These are phyloP conservation scores for Cladosporium velox DNA, from an alignment of 2,329 filamentous ascomycete species.

Conservation along the genomic window DNA sequence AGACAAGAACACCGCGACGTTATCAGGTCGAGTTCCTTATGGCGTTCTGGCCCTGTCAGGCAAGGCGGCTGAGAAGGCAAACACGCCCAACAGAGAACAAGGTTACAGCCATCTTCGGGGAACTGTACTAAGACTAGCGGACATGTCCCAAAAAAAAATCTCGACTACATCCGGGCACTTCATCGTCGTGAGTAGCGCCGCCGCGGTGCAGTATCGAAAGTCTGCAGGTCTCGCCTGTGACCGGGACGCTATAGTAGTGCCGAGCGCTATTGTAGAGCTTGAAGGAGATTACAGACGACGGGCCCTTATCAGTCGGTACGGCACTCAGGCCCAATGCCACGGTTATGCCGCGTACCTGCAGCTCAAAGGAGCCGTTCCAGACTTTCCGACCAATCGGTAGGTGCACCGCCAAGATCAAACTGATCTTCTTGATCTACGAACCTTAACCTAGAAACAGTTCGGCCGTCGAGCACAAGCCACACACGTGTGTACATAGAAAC, in stretches of 20 bases:
- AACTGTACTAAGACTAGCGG: background rate
- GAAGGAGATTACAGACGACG: background rate
- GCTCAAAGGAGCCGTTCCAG: background rate
- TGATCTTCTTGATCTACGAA: constrained; percentile 4
- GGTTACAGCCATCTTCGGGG: constrained; percentile 6
- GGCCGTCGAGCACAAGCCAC: background rate
- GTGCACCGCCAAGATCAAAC: background rate
- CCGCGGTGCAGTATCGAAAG: background rate
- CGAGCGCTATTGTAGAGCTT: background rate
- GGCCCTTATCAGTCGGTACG: background rate
- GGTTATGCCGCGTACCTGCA: constrained; percentile 7
- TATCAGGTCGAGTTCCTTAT: background rate
- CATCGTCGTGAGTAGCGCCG: constrained; percentile 8
- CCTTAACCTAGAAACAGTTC: background rate
- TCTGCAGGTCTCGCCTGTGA: constrained; percentile 5
- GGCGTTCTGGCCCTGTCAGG: constrained; percentile 3
- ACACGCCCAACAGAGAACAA: constrained; percentile 3
- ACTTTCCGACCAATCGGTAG: background rate
- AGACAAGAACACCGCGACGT: background rate
- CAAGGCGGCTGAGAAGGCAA: background rate
- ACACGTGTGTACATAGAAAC: background rate
- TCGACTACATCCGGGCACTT: background rate
- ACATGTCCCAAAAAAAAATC: background rate
- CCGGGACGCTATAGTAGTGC: constrained; percentile 2
- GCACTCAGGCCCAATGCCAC: constrained; percentile 2